phyloP scores from a whole-genome alignment of 2,329 filamentous ascomycete genomes.

The Ophiostoma ulmi region DNA sequence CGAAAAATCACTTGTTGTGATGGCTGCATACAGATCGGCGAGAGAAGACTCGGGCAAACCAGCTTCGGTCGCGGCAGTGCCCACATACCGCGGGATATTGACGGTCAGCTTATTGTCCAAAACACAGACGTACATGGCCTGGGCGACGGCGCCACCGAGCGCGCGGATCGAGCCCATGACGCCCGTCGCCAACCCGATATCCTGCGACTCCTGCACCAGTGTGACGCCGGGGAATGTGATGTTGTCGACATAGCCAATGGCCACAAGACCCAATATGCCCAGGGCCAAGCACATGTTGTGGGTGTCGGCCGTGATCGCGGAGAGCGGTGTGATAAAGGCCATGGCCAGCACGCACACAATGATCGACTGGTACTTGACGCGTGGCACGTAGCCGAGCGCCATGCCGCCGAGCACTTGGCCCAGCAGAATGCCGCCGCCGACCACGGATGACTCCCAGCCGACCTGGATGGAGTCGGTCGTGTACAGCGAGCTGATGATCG shows the following conservation, averaged over 20 bases:
- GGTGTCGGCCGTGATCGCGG: conserved; percentile 31
- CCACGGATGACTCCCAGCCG: conserved; percentile 40
- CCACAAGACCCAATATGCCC: conserved; percentile 33
- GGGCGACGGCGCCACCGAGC: conserved; percentile 38
- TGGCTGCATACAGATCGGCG: background rate
- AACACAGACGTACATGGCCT: conserved; percentile 37
- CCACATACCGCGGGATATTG: conserved; percentile 35
- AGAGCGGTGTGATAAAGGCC: conserved; percentile 35
- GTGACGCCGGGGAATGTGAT: conserved; percentile 42
- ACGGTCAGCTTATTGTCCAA: conserved; percentile 36
- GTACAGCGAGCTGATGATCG: conserved; percentile 41
- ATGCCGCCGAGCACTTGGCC: conserved; percentile 37
- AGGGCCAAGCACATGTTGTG: conserved; percentile 35
- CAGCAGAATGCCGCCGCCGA: conserved; percentile 36
- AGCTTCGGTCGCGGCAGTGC: background rate
- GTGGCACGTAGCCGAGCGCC: conserved; percentile 36
- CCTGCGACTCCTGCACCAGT: conserved; percentile 39
- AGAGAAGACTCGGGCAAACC: background rate
- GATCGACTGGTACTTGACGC: conserved; percentile 37
- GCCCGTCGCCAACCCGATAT: conserved; percentile 36
- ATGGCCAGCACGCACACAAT: conserved; percentile 33
- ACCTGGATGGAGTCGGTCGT: conserved; percentile 37
- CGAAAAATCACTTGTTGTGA: background rate
- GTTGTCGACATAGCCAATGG: conserved; percentile 37
- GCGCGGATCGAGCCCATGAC: conserved; percentile 44